phyloP scores from a whole-genome alignment of 805 yeast genomes.

The Debaryomyces hansenii region DNA sequence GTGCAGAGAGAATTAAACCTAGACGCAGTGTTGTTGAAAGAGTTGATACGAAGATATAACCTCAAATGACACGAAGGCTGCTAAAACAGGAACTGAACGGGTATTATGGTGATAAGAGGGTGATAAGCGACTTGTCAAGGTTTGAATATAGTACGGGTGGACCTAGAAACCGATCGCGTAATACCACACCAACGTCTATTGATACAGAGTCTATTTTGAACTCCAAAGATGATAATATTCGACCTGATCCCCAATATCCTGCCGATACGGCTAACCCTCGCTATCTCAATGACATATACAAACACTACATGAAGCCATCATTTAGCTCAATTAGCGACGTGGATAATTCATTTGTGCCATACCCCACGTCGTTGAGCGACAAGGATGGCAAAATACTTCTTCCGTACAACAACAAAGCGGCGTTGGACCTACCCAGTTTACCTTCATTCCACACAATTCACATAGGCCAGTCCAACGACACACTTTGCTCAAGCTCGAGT shows the following conservation, averaged over 20 bases:
- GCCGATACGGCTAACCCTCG: not conserved
- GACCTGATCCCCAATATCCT: not conserved
- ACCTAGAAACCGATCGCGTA: slow-evolving; percentile 29
- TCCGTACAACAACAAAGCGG: slow-evolving; percentile 8
- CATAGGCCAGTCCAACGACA: not conserved
- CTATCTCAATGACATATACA: slow-evolving; percentile 12
- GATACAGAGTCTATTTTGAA: slow-evolving; percentile 1
- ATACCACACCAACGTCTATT: slow-evolving; percentile 29
- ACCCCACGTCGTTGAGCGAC: slow-evolving; percentile 1
- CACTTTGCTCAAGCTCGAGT: not conserved
- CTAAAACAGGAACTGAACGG: too few species aligned
- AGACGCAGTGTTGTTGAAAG: too few species aligned
- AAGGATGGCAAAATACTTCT: slow-evolving; percentile 8
- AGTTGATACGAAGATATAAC: too few species aligned
- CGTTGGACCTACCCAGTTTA: slow-evolving; percentile 10
- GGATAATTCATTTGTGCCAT: not conserved
- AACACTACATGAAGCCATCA: slow-evolving; percentile 15
- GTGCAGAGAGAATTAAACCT: too few species aligned
- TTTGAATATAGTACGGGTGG: slow-evolving; percentile 27
- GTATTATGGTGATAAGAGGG: slow-evolving; percentile 9
- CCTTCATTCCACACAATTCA: slow-evolving; percentile 2
- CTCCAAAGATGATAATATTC: slow-evolving; percentile 3
- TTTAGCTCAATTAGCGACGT: not conserved
- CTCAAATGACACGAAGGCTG: too few species aligned
- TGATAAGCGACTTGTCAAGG: slow-evolving; percentile 33